Evolutionary conservation across 257 asterid genomes (phyloP), one percentile per base, ranked within the genome.

Genomic region (Cynanchum wilfordii): DNA sequence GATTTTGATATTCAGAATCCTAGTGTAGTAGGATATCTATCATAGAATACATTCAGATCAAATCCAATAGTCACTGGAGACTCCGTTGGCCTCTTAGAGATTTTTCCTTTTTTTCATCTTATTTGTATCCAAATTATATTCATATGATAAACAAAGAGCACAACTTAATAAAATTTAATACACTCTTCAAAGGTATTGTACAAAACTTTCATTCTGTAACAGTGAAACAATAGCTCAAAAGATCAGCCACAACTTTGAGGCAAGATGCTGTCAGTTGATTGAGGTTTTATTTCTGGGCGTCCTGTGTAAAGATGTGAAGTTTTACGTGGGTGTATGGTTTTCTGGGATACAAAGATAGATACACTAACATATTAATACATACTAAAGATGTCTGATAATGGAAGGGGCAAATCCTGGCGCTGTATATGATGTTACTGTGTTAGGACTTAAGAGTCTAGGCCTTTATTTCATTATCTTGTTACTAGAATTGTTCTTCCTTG

Each of bases 381-480:
- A 69, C 47, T 52, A 11, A 54, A 25, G 60, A 9, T 33, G 40
- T 54, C 10, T 66, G 66, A 74, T 38, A 33, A 75, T 47, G 60
- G 60, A 75, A 30, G 15, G 10, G 7, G n/a, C 51, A 56, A 67
- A 74, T 17, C 42, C 19, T 22, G 24, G 42, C 30, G 15, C 52
- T 33, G 51, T 47, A 56, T 29, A 2, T 25, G 57, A 47, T 22
- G 68, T 52, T 25, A 72, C 29, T 66, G 54, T 50, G 47, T 42
- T 42, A 42, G 47, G 12, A 7, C 11, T 42, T 42, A 42, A 10
- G 47, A 7, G 11, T 42, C 47, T 30, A 68, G 59, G 55, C 27
- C 5, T 33, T 22, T 64, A 33, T 77, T 33, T 44, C 47, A 16
- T 55, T 50, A 13, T 44, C 38, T 36, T 69, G 38, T 20, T 20